Evolutionary conservation across 371 early-diverging fungal genomes (phyloP).

Genomic region (Syncephalis plumigaleata): DNA sequence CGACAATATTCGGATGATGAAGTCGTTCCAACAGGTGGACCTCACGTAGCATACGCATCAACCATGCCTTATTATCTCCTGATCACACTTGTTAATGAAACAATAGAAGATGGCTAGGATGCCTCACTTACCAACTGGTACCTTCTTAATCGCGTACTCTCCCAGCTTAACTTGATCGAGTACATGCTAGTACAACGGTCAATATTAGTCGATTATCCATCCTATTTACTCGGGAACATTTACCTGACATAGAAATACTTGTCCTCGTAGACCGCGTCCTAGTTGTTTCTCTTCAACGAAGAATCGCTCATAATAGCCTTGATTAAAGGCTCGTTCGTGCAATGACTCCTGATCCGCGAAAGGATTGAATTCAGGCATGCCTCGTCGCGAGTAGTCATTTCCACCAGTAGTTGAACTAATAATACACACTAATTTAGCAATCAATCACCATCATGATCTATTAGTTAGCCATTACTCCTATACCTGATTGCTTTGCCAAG

Average conservation of each 20-base stretch:
- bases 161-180: constrained; percentile 65
- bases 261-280: constrained; percentile 81
- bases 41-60: constrained; percentile 83
- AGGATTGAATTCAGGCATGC: too few species aligned
- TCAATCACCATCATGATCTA: too few species aligned
- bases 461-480: too few species aligned
- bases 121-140: constrained; percentile 50
- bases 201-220: background rate
- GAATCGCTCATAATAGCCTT: constrained; percentile 90
- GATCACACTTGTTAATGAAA: background rate
- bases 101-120: background rate
- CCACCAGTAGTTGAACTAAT: too few species aligned
- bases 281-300: constrained; percentile 73
- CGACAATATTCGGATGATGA: constrained; percentile 79
- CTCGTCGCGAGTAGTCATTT: too few species aligned
- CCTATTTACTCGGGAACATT: constrained; percentile 3
- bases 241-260: constrained; percentile 74
- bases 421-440: too few species aligned
- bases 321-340: constrained; percentile 31
- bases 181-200: constrained; percentile 28
- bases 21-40: constrained; percentile 79
- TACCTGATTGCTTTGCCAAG: too few species aligned
- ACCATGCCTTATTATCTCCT: constrained; percentile 75
- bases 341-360: too few species aligned
- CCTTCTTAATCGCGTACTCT: constrained; percentile 84